These are phyloP conservation scores for Noccaea bulbosa DNA, from an alignment of 345 rosid genomes.

Conservation along the genomic window DNA sequence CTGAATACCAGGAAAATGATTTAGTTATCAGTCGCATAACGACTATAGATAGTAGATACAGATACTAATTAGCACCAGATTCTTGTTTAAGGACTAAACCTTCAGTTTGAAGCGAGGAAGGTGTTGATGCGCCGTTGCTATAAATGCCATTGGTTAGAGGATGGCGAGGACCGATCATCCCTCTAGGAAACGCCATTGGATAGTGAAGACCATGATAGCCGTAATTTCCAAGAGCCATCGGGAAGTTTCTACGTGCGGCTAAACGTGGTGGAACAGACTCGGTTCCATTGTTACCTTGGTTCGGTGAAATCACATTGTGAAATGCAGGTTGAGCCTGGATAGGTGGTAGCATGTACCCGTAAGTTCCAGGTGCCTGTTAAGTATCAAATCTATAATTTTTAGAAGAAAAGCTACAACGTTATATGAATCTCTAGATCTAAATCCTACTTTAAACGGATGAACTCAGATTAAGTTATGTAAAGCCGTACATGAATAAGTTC, in stretches of 20 bases:
- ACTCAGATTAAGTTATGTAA: no score
- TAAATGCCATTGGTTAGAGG: conserved; percentile 55
- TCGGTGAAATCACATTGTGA: conserved; percentile 69
- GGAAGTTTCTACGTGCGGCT: conserved; percentile 67
- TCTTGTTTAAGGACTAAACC: conserved; percentile 49
- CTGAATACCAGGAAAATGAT: conserved; percentile 42
- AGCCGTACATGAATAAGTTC: no score
- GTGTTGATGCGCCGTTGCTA: conserved; percentile 57
- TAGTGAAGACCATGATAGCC: conserved; percentile 75
- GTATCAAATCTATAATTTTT: neutral
- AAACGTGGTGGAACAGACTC: conserved; percentile 63
- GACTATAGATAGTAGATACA: neutral
- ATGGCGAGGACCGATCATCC: conserved; percentile 64
- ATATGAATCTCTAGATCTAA: no score
- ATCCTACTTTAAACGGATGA: no score
- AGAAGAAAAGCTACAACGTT: no score
- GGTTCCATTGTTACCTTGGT: conserved; percentile 52
- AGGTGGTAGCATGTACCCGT: conserved; percentile 87
- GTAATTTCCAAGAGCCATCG: conserved; percentile 68
- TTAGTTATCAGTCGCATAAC: conserved; percentile 4
- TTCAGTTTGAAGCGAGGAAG: conserved; percentile 73
- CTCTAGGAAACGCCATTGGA: conserved; percentile 78
- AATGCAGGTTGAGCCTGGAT: conserved; percentile 78
- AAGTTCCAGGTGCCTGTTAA: conserved; percentile 79
- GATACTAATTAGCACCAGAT: neutral